Evolutionary conservation across 2,329 filamentous ascomycete genomes (phyloP), one percentile per base, ranked within the genome.

Genomic region (Cladosporium colombiae): DNA sequence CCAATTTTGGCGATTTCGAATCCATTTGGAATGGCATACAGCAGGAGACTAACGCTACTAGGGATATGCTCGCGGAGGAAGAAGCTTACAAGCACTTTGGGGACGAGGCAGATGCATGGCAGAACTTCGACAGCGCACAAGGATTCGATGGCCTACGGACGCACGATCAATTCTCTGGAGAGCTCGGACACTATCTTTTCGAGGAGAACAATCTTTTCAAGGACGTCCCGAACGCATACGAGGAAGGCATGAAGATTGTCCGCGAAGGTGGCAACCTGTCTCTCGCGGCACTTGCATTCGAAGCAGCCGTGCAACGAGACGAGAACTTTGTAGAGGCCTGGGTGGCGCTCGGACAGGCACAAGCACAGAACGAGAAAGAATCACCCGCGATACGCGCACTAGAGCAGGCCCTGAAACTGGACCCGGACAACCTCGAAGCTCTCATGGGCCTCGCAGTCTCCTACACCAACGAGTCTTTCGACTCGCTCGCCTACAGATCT

Each of bases 331-430:
- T 94, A 44, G 91, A 96, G 64, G 95, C 95, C 2, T 99, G 95
- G 95, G 92, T 93, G 11, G 90, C 93, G 73, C 86, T 99, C 35
- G 95, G 95, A 62, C 89, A 90, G 63, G 91, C 93, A 21, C 95
- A 99, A 80, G 95, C 95, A 23, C 95, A 99, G 78, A 99, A 99
- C 78, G 95, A 99, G 79, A 99, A 99, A 81, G 95, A 99, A 78
- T 91, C 92, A 10, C 94, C 95, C 0, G 95, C 95, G 2, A 97
- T 99, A 70, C 89, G 95, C 37, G 95, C 95, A 3, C 83, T 98
- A 67, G 94, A 98, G 78, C 91, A 95, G 76, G 93, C 94, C 0
- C 81, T 97, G 69, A 94, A 93, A 78, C 83, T 95, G 31, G 93
- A 98, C 73, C 89, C 93, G 0, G 89, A 88, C 73, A 97, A 97